Conservation (phyloP, 306 rosid genomes). For the Vigna mungo region DNA sequence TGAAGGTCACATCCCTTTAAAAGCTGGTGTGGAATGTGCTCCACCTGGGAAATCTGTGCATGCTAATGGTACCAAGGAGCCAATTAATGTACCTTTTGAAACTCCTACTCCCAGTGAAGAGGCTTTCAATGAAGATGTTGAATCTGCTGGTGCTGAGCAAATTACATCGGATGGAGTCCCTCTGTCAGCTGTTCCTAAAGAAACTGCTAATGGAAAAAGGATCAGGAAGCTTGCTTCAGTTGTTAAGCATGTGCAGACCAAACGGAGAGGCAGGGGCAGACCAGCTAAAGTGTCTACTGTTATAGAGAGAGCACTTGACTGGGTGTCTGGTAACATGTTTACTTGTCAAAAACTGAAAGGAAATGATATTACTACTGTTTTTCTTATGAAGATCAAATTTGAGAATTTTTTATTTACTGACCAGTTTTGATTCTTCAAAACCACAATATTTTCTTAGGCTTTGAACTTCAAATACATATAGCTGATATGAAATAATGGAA, state of each 20-base stretch:
- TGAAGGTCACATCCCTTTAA: conserved; percentile 45
- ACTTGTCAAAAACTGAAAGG: conserved; percentile 20
- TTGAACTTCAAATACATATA: neutral
- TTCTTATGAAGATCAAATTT: neutral
- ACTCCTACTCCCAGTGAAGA: conserved; percentile 42
- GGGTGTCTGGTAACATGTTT: conserved; percentile 47
- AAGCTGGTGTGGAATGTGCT: conserved; percentile 45
- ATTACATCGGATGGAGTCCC: neutral
- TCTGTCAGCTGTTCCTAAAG: neutral
- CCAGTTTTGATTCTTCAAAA: neutral
- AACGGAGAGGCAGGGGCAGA: conserved; percentile 51
- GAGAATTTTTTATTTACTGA: neutral
- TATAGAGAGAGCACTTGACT: conserved; percentile 8
- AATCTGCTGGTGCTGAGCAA: conserved; percentile 34
- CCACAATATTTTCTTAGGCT: neutral
- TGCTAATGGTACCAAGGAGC: conserved; percentile 24
- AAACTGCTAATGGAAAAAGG: conserved; percentile 25
- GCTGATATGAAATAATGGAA: neutral
- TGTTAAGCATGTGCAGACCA: conserved; percentile 18
- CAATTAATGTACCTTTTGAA: conserved; percentile 35
- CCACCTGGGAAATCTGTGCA: conserved; percentile 40
- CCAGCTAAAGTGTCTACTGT: conserved; percentile 27
- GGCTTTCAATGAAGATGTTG: conserved; percentile 8
- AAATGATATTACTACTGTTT: neutral
- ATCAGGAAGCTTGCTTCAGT: conserved; percentile 29